These are phyloP conservation scores for Microthyrium microscopicum DNA, from an alignment of 2,329 filamentous ascomycete genomes.

Conservation along the genomic window DNA sequence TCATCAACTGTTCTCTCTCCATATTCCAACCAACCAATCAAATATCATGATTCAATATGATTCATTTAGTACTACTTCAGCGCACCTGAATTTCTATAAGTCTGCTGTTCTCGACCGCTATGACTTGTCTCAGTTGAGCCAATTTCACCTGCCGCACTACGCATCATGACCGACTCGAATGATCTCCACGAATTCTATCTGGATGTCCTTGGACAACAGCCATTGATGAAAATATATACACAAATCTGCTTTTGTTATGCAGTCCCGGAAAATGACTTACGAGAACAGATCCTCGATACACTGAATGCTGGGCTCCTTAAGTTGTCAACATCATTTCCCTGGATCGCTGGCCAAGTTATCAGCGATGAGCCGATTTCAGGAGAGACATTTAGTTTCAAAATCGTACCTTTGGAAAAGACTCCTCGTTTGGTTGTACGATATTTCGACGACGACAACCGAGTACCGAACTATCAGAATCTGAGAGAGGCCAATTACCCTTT, in stretches of 20 bases:
- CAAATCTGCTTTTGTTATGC: slow-evolving; percentile 27
- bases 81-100: too few species aligned
- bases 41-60: too few species aligned
- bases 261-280: slow-evolving; percentile 12
- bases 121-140: too few species aligned
- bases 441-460: slow-evolving; percentile 18
- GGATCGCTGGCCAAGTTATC: slow-evolving; percentile 30
- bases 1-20: too few species aligned
- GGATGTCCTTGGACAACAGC: slow-evolving; percentile 2
- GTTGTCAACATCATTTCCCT: slow-evolving; percentile 27
- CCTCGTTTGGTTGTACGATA: slow-evolving; percentile 28
- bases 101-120: too few species aligned
- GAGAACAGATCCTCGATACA: slow-evolving; percentile 14
- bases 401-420: slow-evolving; percentile 18
- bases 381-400: slow-evolving; percentile 22
- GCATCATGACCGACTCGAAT: too few species aligned
- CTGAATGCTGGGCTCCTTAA: slow-evolving; percentile 22
- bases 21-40: too few species aligned
- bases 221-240: slow-evolving; percentile 25
- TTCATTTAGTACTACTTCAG: too few species aligned
- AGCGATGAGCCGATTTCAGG: slow-evolving; percentile 15
- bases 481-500: slow-evolving; percentile 27
- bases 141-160: too few species aligned
- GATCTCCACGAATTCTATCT: too few species aligned
- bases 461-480: slow-evolving; percentile 24